Base-by-base conservation (phyloP, 768 basidiomycete genomes). In the Suillus ampliporus region DNA sequence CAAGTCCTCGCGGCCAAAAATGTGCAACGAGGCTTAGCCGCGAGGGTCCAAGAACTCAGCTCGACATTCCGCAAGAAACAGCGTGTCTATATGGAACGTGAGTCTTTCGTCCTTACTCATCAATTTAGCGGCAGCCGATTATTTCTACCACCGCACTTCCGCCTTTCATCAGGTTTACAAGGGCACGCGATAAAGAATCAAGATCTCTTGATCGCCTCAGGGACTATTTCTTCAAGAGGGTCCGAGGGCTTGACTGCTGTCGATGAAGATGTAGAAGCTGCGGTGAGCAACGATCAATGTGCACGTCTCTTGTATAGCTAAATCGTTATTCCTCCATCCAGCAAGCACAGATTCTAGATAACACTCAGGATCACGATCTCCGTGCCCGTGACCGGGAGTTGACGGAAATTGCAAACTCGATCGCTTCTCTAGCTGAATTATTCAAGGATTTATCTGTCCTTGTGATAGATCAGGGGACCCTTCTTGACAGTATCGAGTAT, bases 161-260 rank as follows among this genome's bases (percentile, higher is more conserved):
- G 51, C 62, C 61, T 61, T 54, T 54, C 56, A 63, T 52, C 74
- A 97, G 97, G 91, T 75, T 83, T 99, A 47, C 94, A 97, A 81
- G 97, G 97, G 64, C 96, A 99, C 81, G 94, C 96, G 74, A 95
- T 94, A 75, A 97, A 97, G 79, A 97, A 96, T 73, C 94, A 95
- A 78, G 95, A 97, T 80, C 81, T 97, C 44, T 84, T 98, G 64
- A 84, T 95, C 68, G 95, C 96, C 7, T 94, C 94, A 50, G 96
- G 93, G 46, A 88, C 89, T 31, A 86, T 96, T 62, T 86, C 91
- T 19, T 83, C 92, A 68, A 90, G 86, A 72, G 94, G 92, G 28
- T 84, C 88, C 58, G 95, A 96, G 71, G 87, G 89, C 40, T 80
- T 95, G 75, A 88, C 86, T 60, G 94, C 93, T 23, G 84, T 94